Evolutionary conservation across 1,284 basidiomycete species (phyloP), one percentile per base, ranked within the genome.

Genomic region (Pseudozyma sp.): DNA sequence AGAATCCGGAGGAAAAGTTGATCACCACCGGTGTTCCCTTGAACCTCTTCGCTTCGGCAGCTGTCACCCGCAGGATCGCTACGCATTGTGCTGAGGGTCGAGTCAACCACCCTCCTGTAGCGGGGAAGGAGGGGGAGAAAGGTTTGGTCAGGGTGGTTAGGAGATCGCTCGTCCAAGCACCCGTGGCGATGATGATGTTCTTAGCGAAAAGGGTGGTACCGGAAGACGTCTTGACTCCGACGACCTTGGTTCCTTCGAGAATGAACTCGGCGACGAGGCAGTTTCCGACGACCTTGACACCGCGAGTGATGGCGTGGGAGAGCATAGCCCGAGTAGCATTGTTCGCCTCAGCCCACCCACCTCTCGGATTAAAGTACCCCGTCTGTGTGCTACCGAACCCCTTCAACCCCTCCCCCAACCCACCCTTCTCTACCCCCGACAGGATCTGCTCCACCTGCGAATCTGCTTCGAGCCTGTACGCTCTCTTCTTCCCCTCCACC

Each of bases 261-360:
- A 42, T 46, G 34, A 78, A 55, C n/a, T 14, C 11, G n/a, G 78
- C 82, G 3, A 91, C 91, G 43, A 86, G 85, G 68, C 89, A 90
- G 7, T 89, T 89, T 0, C 87, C 78, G 4, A 90, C 50, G 24
- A 95, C 85, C 24, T 85, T 87, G 0, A 90, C 92, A 0, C 90
- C 90, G n/a, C 90, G 86, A 6, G 85, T 77, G 8, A 78, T 78
- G 4, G 94, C 90, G 58, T 87, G 88, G 39, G 85, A 82, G 54
- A 91, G 88, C 62, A 92, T 85, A 11, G 88, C 85, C 7, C 85
- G 79, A 7, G 93, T 84, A 1, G 91, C 92, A 74, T 90, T 88
- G 1, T 88, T 87, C 2, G 94, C 92, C 81, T 91, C 88, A 1
- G 89, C 92, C 94, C 94, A 97, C 4, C 94, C 94, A 1, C 91